Conservation (phyloP, 2,329 filamentous ascomycete genomes). For the Camillea tinctor region DNA sequence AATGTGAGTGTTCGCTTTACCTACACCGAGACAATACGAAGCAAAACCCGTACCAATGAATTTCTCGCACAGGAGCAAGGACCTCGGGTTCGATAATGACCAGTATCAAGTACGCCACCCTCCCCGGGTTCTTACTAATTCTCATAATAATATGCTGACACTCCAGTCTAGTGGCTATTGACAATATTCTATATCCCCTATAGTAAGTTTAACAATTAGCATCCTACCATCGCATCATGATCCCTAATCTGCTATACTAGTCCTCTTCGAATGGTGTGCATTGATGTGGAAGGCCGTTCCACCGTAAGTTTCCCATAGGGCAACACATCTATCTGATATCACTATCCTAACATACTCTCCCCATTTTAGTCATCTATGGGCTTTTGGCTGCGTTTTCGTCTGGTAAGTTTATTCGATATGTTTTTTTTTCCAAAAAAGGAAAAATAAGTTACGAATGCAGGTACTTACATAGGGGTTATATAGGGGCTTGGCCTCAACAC, state of each 20-base stretch:
- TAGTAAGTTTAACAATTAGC: conserved; percentile 27
- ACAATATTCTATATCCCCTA: conserved; percentile 47
- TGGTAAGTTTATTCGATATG: conserved; percentile 21
- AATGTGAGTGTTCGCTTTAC: conserved; percentile 25
- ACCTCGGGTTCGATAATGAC: conserved; percentile 36
- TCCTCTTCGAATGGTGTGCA: conserved; percentile 42
- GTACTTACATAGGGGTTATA: neutral
- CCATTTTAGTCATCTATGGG: conserved; percentile 25
- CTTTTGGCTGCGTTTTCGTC: conserved; percentile 27
- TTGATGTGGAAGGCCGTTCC: conserved; percentile 43
- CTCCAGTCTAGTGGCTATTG: conserved; percentile 37
- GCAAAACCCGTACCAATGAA: neutral
- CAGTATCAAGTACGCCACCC: conserved; percentile 36
- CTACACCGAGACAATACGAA: neutral
- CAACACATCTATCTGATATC: neutral
- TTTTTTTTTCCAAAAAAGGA: neutral
- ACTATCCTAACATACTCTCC: conserved; percentile 5
- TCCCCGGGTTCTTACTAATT: neutral
- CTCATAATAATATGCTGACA: conserved; percentile 7
- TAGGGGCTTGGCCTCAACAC: conserved; percentile 32
- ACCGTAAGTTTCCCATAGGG: conserved; percentile 30
- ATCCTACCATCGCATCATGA: neutral
- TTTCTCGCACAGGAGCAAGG: conserved; percentile 22
- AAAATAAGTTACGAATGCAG: neutral
- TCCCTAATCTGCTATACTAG: conserved; percentile 15